phyloP scores from a whole-genome alignment of 768 basidiomycete species.

The Collybia sordida region DNA sequence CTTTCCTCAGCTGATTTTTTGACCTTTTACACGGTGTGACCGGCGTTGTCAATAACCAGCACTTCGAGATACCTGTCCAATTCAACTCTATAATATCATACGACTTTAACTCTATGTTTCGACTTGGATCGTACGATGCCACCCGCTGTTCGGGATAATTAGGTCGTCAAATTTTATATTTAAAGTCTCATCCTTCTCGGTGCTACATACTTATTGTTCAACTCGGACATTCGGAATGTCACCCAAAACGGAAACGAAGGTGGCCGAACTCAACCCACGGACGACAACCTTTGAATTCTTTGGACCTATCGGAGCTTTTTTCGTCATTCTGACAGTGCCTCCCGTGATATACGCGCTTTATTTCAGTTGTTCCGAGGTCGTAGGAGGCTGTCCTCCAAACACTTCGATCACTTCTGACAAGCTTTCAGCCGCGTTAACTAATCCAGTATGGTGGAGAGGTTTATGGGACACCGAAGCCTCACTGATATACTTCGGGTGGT shows the following conservation, averaged over 20 bases:
- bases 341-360: slow-evolving; percentile 69
- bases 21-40: no score
- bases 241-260: slow-evolving; percentile 11
- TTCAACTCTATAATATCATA: no score
- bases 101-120: no score
- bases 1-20: no score
- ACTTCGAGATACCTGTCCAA: no score
- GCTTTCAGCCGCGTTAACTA: slow-evolving; percentile 46
- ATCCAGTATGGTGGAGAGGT: slow-evolving; percentile 62
- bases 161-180: no score
- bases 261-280: slow-evolving; percentile 54
- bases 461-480: slow-evolving; percentile 85
- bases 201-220: slow-evolving; percentile 16
- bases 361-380: slow-evolving; percentile 71
- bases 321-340: slow-evolving; percentile 71
- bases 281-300: slow-evolving; percentile 78
- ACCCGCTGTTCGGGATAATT: no score
- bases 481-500: slow-evolving; percentile 83
- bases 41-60: no score
- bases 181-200: background rate
- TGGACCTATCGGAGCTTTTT: slow-evolving; percentile 74
- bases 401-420: slow-evolving; percentile 34
- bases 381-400: slow-evolving; percentile 62
- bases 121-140: no score
- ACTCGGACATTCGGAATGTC: no score